Evolutionary conservation across 1,284 basidiomycete species (phyloP), one percentile per base, ranked within the genome.

Genomic region (Irpex rosettiformis): DNA sequence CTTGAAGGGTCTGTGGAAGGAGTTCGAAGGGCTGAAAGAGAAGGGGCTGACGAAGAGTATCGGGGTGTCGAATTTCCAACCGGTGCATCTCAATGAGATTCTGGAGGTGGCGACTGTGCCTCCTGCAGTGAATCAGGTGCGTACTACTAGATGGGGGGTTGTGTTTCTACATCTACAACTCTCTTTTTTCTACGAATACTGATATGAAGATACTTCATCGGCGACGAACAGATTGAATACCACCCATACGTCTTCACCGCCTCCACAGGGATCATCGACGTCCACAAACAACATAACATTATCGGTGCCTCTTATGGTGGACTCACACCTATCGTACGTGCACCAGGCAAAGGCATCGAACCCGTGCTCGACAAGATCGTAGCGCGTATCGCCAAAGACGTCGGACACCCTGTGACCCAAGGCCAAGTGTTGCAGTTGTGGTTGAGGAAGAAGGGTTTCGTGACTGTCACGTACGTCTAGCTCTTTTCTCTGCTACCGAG

Each of bases 171-270:
- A n/a, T n/a, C n/a, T n/a, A n/a, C n/a, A n/a, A n/a, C n/a, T n/a
- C n/a, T n/a, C n/a, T n/a, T n/a, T n/a, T n/a, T n/a, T n/a, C n/a
- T n/a, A n/a, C n/a, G n/a, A n/a, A n/a, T n/a, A n/a, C n/a, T n/a
- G n/a, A n/a, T n/a, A n/a, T n/a, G n/a, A n/a, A n/a, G n/a, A n/a
- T n/a, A n/a, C n/a, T n/a, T n/a, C n/a, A n/a, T n/a, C n/a, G n/a
- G n/a, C n/a, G n/a, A n/a, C n/a, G n/a, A n/a, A n/a, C n/a, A 88
- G 89, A 85, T 94, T 57, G 91, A 94, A 70, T 83, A 86, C 59
- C 91, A 95, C 69, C 91, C 93, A 3, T 91, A 93, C 70, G 75
- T 92, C 45, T 86, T 81, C 76, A 80, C 83, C 64, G 77, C 79
- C 4, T 71, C 82, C 29, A 72, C 79, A 62, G 77, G 83, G 7